These are phyloP conservation scores for Noccaea caerulescens DNA, from an alignment of 345 rosid genomes.

Conservation along the genomic window DNA sequence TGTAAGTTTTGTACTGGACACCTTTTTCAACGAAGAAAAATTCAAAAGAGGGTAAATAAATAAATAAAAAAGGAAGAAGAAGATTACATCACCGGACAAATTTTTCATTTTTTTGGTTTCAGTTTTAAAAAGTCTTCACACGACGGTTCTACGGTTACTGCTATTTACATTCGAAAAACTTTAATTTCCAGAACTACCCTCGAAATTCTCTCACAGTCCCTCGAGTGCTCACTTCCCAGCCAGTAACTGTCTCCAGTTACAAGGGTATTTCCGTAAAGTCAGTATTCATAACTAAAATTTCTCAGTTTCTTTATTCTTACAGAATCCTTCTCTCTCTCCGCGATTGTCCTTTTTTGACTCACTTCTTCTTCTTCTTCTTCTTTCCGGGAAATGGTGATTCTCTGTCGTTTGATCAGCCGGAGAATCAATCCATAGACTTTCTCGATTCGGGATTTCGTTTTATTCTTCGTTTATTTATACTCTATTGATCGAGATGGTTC, in stretches of 20 bases:
- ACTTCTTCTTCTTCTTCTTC: slow-evolving; percentile 34
- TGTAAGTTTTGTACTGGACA: not conserved
- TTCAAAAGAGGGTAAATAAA: not conserved
- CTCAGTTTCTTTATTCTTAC: slow-evolving; percentile 32
- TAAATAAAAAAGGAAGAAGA: not conserved
- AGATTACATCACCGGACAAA: not conserved
- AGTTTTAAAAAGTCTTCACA: slow-evolving; percentile 12
- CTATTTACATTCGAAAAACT: slow-evolving; percentile 6
- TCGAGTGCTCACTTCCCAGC: not conserved
- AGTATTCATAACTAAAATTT: not conserved
- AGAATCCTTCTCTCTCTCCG: not conserved
- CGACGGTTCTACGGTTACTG: slow-evolving; percentile 34
- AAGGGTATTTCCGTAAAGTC: slow-evolving; percentile 27
- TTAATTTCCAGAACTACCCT: slow-evolving; percentile 23
- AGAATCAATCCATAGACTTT: slow-evolving; percentile 10
- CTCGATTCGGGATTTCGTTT: not conserved
- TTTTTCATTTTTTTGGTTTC: not conserved
- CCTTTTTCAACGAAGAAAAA: not conserved
- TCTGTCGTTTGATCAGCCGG: slow-evolving; percentile 8
- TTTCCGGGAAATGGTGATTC: slow-evolving; percentile 26
- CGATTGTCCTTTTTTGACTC: slow-evolving; percentile 41
- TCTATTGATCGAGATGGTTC: slow-evolving; percentile 48
- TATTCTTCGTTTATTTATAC: not conserved
- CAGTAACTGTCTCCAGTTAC: slow-evolving; percentile 22
- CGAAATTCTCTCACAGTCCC: not conserved